phyloP scores from a whole-genome alignment of 352 stramenopile genomes.

The Phytophthora gonapodyides region DNA sequence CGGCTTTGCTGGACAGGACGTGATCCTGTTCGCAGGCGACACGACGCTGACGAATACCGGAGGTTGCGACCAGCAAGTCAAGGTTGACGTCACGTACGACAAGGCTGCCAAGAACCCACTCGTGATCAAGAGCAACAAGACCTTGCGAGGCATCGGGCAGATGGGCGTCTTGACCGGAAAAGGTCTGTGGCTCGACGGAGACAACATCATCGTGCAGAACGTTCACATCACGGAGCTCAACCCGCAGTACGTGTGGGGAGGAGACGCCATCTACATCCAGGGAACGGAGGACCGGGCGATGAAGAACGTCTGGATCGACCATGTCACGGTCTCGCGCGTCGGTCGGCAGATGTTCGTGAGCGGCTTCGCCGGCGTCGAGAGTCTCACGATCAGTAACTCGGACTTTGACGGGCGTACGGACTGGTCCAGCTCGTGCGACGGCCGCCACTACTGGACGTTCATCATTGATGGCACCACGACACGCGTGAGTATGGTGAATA shows the following conservation, averaged over 20 bases:
- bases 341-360: slow-evolving; percentile 49
- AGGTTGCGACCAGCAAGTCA: slow-evolving; percentile 38
- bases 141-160: slow-evolving; percentile 27
- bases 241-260: slow-evolving; percentile 40
- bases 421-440: slow-evolving; percentile 49
- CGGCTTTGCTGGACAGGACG: slow-evolving; percentile 45
- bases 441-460: slow-evolving; percentile 51
- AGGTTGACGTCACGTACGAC: slow-evolving; percentile 34
- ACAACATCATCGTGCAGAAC: slow-evolving; percentile 52
- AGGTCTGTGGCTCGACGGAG: slow-evolving; percentile 24
- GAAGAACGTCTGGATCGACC: slow-evolving; percentile 48
- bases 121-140: slow-evolving; percentile 37
- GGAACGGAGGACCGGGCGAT: slow-evolving; percentile 24
- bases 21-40: slow-evolving; percentile 34
- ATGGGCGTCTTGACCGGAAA: slow-evolving; percentile 31
- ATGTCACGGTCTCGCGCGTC: slow-evolving; percentile 45
- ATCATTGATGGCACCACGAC: slow-evolving; percentile 30
- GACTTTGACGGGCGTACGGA: slow-evolving; percentile 49
- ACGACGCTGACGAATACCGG: slow-evolving; percentile 49
- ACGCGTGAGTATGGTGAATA: slow-evolving; percentile 38
- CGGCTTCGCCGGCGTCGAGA: slow-evolving; percentile 36
- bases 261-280: slow-evolving; percentile 32
- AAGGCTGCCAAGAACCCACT: slow-evolving; percentile 33
- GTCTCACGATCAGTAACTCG: slow-evolving; percentile 55
- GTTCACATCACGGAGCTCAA: slow-evolving; percentile 50